Evolutionary conservation across 768 basidiomycete species (phyloP).

Genomic region (Scleroderma bovista): DNA sequence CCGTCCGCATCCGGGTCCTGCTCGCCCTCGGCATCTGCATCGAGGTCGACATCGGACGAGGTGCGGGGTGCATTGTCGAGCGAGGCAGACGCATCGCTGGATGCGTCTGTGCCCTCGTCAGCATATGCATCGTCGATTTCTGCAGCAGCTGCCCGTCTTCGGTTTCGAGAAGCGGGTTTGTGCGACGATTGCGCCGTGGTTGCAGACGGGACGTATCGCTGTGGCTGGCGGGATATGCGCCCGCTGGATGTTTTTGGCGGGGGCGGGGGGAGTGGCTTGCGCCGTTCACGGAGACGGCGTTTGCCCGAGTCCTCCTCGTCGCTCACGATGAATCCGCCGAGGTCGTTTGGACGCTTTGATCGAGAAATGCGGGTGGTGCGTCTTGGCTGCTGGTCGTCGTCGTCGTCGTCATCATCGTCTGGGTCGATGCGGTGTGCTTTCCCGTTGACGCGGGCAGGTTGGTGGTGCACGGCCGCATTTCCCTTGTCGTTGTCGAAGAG

Average conservation of each 20-base stretch:
- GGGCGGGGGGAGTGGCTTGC: slow-evolving; percentile 25
- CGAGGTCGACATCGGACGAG: slow-evolving; percentile 32
- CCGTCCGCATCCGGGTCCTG: slow-evolving; percentile 34
- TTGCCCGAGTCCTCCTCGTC: slow-evolving; percentile 37
- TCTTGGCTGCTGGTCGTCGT: slow-evolving; percentile 21
- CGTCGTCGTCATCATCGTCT: slow-evolving; percentile 28
- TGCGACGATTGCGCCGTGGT: slow-evolving; percentile 6
- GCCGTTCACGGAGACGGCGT: slow-evolving; percentile 35
- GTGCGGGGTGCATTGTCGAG: slow-evolving; percentile 48
- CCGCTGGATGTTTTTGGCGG: slow-evolving; percentile 14
- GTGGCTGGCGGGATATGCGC: slow-evolving; percentile 23
- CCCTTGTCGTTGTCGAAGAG: slow-evolving; percentile 4
- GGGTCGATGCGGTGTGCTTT: slow-evolving; percentile 25
- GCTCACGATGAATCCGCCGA: slow-evolving; percentile 35
- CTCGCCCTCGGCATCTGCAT: slow-evolving; percentile 35
- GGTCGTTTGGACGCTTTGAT: slow-evolving; percentile 11
- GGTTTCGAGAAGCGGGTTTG: slow-evolving; percentile 19
- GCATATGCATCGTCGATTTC: slow-evolving; percentile 51
- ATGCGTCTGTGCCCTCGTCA: slow-evolving; percentile 42
- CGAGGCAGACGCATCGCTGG: slow-evolving; percentile 54
- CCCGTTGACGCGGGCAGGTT: slow-evolving; percentile 11
- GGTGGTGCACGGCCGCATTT: too few species aligned
- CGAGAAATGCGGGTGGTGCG: slow-evolving; percentile 11
- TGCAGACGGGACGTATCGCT: slow-evolving; percentile 2
- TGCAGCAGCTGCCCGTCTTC: slow-evolving; percentile 13